Percentiles rank a stretch among this genome's conserved stretches.
Conservation (phyloP, 2,329 filamentous ascomycete species). For the Claviceps sp. region DNA sequence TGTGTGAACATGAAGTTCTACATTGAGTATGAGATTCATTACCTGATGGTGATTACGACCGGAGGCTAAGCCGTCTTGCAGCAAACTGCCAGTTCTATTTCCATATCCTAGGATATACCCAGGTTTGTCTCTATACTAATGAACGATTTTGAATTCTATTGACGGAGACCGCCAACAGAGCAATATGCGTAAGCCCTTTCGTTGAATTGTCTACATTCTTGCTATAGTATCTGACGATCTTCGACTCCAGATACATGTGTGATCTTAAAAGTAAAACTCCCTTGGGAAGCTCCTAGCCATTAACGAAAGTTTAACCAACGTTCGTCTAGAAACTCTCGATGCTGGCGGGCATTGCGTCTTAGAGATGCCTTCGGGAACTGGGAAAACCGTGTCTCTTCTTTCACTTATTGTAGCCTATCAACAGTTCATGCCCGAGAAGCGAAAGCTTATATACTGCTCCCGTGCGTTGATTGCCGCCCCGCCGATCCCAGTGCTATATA, state of each 20-base stretch:
- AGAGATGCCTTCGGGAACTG: slow-evolving; percentile 97
- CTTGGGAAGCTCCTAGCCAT: not conserved
- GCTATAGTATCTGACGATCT: not conserved
- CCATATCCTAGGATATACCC: slow-evolving; percentile 47
- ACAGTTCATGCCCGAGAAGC: slow-evolving; percentile 78
- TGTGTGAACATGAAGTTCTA: slow-evolving; percentile 33
- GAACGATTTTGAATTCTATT: not conserved
- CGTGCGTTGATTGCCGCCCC: slow-evolving; percentile 32
- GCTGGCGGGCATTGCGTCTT: slow-evolving; percentile 88
- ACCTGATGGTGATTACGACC: not conserved
- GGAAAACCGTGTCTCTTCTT: slow-evolving; percentile 89
- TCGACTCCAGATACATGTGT: slow-evolving; percentile 37
- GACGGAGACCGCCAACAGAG: slow-evolving; percentile 19
- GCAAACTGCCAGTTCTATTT: slow-evolving; percentile 43
- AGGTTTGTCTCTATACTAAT: slow-evolving; percentile 21
- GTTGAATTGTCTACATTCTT: not conserved
- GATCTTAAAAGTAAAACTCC: slow-evolving; percentile 37
- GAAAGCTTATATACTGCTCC: slow-evolving; percentile 97
- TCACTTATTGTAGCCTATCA: slow-evolving; percentile 96
- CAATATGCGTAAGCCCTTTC: slow-evolving; percentile 37
- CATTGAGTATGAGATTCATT: slow-evolving; percentile 27
- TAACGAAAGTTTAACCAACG: not conserved
- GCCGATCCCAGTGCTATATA: not conserved
- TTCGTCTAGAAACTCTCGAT: slow-evolving; percentile 58
- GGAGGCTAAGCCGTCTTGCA: slow-evolving; percentile 16